Percentiles rank a stretch among this genome's conserved stretches.
phyloP scores from a whole-genome alignment of 1,139 yeast genomes.

The Saccharomycopsis crataegensis region DNA sequence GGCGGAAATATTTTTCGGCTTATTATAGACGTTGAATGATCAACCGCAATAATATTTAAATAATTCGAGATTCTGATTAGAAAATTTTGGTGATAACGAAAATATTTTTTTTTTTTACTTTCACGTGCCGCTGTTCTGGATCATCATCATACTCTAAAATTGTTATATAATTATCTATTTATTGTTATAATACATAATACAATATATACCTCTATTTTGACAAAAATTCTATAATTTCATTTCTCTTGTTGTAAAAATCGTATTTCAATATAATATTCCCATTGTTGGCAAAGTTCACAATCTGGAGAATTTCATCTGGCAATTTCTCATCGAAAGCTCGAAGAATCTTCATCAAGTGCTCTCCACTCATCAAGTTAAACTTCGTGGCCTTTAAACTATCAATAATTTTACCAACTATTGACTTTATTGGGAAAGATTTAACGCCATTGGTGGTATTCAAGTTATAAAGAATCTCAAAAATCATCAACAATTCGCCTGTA shows the following conservation, averaged over 20 bases:
- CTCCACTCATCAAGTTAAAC: neutral
- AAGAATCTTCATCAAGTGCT: neutral
- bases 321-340: neutral
- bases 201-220: neutral
- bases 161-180: too few relatives aligned
- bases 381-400: constrained; percentile 9
- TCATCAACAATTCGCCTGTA: neutral
- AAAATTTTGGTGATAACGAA: too few relatives aligned
- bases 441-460: neutral
- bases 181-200: too few relatives aligned
- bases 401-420: constrained; percentile 2
- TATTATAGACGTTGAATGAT: too few relatives aligned
- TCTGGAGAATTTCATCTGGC: constrained; percentile 2
- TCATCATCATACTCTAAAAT: too few relatives aligned
- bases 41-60: too few relatives aligned
- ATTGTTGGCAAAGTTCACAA: constrained; percentile 1
- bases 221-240: neutral
- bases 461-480: constrained; percentile 14
- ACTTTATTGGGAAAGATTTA: constrained; percentile 4
- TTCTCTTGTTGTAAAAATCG: constrained; percentile 12
- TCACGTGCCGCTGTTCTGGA: too few relatives aligned
- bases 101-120: too few relatives aligned
- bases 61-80: too few relatives aligned
- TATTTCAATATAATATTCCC: constrained; percentile 4
- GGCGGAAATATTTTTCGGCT: too few relatives aligned